phyloP scores from a whole-genome alignment of 1,284 basidiomycete species.

The Moniliella sp. region DNA sequence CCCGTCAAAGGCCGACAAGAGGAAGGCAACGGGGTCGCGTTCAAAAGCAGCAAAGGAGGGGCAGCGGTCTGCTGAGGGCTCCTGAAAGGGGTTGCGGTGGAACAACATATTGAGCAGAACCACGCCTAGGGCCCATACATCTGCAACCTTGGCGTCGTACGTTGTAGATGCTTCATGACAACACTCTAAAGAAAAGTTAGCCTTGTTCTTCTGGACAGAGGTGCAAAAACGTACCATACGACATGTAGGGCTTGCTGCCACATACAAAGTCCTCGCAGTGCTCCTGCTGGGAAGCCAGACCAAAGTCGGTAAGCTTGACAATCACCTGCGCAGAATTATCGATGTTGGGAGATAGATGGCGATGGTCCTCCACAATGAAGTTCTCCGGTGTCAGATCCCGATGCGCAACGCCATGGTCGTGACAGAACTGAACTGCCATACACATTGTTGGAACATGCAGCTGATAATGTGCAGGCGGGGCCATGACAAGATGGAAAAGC shows the following conservation, averaged over 20 bases:
- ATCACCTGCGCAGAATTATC: conserved; percentile 38
- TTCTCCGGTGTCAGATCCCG: conserved; percentile 80
- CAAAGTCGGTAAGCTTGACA: conserved; percentile 91
- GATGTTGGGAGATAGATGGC: conserved; percentile 23
- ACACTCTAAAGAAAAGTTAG: conserved; percentile 47
- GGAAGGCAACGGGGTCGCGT: conserved; percentile 57
- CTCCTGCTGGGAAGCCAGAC: conserved; percentile 66
- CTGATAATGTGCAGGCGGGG: conserved; percentile 73
- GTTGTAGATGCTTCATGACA: conserved; percentile 78
- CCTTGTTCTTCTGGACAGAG: conserved; percentile 40
- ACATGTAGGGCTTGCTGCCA: conserved; percentile 96
- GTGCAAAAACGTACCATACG: too few relatives aligned
- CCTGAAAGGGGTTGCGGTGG: conserved; percentile 92
- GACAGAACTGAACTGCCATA: conserved; percentile 84
- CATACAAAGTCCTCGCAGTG: conserved; percentile 90
- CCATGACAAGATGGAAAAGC: conserved; percentile 59
- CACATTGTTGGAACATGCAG: conserved; percentile 97
- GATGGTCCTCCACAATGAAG: conserved; percentile 35
- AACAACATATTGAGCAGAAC: conserved; percentile 97
- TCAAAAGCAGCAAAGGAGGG: conserved; percentile 63
- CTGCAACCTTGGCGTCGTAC: conserved; percentile 77
- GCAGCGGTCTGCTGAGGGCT: conserved; percentile 53
- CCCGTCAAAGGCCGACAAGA: conserved; percentile 71
- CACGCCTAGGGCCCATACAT: conserved; percentile 95
- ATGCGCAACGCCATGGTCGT: conserved; percentile 72